A percentile compares a stretch with the other conserved stretches of the same genome.
Conservation (phyloP, 1,284 basidiomycete species). For the Trichosporon coremiiforme region DNA sequence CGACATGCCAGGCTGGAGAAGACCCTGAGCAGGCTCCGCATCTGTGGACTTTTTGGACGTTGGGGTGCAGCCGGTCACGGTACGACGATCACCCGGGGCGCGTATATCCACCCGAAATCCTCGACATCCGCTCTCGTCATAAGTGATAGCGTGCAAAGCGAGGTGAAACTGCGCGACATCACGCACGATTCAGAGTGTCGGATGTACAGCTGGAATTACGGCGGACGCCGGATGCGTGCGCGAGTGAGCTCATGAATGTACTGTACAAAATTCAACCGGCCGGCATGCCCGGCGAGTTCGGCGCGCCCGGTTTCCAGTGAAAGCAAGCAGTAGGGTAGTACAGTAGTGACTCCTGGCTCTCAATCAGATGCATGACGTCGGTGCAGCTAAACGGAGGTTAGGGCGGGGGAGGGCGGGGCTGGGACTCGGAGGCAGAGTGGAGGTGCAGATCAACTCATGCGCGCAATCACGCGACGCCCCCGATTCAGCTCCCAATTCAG, state of each 20-base stretch:
- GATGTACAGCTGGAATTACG: background rate
- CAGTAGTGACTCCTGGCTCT: background rate
- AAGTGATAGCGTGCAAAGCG: background rate
- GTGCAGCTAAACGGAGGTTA: background rate
- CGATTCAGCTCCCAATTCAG: background rate
- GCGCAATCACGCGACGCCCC: slow-evolving; percentile 2
- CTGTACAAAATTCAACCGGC: background rate
- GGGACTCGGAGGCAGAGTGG: background rate
- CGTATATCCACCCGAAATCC: background rate
- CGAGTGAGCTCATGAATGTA: background rate
- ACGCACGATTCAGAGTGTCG: background rate
- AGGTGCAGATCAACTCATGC: slow-evolving; percentile 11
- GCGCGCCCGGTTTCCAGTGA: background rate
- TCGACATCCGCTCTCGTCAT: background rate
- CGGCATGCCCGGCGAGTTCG: background rate
- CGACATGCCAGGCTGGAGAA: background rate
- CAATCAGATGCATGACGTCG: slow-evolving; percentile 6
- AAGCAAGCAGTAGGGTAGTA: too few relatives aligned
- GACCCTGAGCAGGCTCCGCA: slow-evolving; percentile 1
- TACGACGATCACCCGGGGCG: background rate
- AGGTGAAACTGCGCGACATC: background rate
- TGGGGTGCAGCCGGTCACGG: background rate
- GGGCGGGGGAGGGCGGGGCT: too few relatives aligned
- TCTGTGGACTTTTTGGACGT: background rate
- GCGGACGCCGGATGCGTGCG: background rate